phyloP scores from a whole-genome alignment of 169 alveolate species.

The Ichthyophthirius multifiliis region DNA sequence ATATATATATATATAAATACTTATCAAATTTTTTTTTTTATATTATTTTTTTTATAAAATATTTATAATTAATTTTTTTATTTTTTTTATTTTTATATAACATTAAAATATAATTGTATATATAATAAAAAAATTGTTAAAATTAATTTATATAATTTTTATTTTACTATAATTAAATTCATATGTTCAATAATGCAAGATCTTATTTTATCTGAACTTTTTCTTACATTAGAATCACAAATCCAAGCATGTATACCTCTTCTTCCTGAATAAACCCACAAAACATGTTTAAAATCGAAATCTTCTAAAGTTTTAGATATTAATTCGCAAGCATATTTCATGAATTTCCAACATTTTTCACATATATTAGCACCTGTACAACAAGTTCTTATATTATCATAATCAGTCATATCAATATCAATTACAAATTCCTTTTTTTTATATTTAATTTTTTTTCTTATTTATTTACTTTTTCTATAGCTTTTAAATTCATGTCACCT shows the following conservation, averaged over 20 bases:
- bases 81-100: too few relatives aligned
- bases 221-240: constrained; percentile 84
- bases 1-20: too few relatives aligned
- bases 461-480: constrained; percentile 52
- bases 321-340: constrained; percentile 71
- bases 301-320: constrained; percentile 89
- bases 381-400: constrained; percentile 98
- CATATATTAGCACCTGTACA: constrained; percentile 96
- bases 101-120: background rate
- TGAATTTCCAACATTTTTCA: constrained; percentile 93
- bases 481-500: constrained; percentile 51
- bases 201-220: constrained; percentile 71
- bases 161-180: constrained; percentile 22
- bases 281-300: constrained; percentile 92
- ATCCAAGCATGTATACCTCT: constrained; percentile 99
- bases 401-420: constrained; percentile 99
- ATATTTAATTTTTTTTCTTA: constrained; percentile 29
- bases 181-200: constrained; percentile 69
- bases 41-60: background rate
- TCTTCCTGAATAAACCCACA: constrained; percentile 98
- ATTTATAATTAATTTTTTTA: background rate
- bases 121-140: background rate
- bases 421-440: constrained; percentile 91
- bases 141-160: background rate
- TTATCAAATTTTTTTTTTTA: background rate